Conservation (phyloP, 345 rosid species). For the Corchorus capsularis region DNA sequence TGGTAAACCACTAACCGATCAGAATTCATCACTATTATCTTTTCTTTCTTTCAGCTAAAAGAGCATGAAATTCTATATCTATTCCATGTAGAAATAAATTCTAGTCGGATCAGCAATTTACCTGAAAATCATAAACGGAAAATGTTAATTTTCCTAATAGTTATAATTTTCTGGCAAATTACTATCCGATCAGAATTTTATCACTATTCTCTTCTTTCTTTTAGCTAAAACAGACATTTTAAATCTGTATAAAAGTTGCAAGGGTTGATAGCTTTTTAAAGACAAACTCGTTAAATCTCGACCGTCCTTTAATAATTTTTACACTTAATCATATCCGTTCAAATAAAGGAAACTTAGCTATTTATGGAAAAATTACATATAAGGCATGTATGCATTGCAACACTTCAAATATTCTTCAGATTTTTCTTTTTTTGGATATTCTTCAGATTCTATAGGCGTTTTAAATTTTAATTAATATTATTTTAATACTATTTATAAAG, state of each 20-base stretch:
- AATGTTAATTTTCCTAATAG: not conserved
- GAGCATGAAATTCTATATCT: too few relatives aligned
- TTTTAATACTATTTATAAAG: too few relatives aligned
- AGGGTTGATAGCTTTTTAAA: not conserved
- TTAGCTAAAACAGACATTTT: too few relatives aligned
- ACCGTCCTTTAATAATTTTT: not conserved
- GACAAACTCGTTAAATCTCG: not conserved
- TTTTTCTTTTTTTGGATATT: too few relatives aligned
- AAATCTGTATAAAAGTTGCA: not conserved
- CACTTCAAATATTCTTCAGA: too few relatives aligned
- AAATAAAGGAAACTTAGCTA: not conserved
- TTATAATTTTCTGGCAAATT: not conserved
- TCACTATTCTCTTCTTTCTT: not conserved
- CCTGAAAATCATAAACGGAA: not conserved
- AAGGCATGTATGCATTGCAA: too few relatives aligned
- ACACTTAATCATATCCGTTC: not conserved
- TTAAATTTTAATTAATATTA: too few relatives aligned
- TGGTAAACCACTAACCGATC: not conserved
- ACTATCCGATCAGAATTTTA: not conserved
- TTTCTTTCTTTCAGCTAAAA: too few relatives aligned
- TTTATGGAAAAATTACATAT: too few relatives aligned
- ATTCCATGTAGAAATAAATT: not conserved
- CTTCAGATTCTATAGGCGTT: too few relatives aligned
- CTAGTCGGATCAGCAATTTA: constrained; percentile 7
- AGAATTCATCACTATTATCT: not conserved